Base-by-base conservation (phyloP, 805 yeast genomes). In the Saccharomycopsis schoenii region DNA sequence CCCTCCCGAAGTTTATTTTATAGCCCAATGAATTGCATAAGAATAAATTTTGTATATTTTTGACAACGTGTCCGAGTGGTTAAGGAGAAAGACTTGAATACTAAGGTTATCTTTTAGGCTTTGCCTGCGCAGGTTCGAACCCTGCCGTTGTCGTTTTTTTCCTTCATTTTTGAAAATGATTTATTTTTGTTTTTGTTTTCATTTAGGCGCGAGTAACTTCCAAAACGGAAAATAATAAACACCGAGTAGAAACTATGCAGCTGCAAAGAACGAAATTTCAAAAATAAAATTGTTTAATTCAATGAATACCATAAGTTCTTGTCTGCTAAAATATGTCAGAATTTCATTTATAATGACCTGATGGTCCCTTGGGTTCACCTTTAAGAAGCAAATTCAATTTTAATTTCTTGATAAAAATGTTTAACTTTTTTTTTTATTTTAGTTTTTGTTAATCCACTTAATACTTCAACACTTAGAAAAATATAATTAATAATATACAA, bases 71-170 rank as follows among this genome's bases (percentile, higher is more conserved):
- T 57, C 65, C 65, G 65, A 62, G 65, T 60, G 65, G 65, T 62
- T 62, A 62, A 62, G 65, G 65, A 57, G 65, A 62, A 62, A 62
- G 65, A 62, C 62, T 62, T 61, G 65, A 62, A 62, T 77, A 76
- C 80, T 77, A 77, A 81, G 81, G 81, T 75, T 73, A 78, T 78
- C 81, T 77, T 77, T 78, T 78, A 81, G 82, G 81, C 77, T 73
- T 76, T 77, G 75, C 80, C 81, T 81, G 81, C 81, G 79, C 80
- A 78, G 81, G 81, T 81, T 82, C 86, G 84, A 82, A 72, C 82
- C 86, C 86, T 82, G 86, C 84, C 79, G 85, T 79, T 82, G 85
- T 81, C 85, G 85, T 2, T 21, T 47, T 47, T 47, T 47, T 47
- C n/a, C n/a, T n/a, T 21, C 6, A 21, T 5, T 10, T 21, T 8